Percentiles rank a stretch among this genome's conserved stretches.
These are phyloP conservation scores for Colletotrichum scovillei DNA, from an alignment of 2,329 filamentous ascomycete species.

Conservation along the genomic window DNA sequence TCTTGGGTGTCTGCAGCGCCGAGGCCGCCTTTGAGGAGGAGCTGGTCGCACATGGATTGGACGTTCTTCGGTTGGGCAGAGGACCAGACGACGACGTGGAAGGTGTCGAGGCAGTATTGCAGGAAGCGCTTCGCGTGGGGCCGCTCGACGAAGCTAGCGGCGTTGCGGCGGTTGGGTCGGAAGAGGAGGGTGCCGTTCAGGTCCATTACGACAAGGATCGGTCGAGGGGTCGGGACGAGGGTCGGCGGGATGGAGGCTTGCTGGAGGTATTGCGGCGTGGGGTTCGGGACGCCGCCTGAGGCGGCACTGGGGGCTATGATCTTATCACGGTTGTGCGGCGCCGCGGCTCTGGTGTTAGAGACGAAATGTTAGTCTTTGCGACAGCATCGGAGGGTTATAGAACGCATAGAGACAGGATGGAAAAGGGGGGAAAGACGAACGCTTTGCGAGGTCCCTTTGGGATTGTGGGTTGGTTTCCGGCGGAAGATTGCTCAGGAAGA, in stretches of 20 bases:
- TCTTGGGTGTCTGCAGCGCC: not conserved
- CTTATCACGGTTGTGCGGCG: constrained; percentile 30
- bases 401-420: not conserved
- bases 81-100: constrained; percentile 90
- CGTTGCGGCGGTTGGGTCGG: constrained; percentile 67
- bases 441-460: constrained; percentile 3
- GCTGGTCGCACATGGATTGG: constrained; percentile 69
- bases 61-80: constrained; percentile 84
- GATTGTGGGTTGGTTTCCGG: not conserved
- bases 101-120: constrained; percentile 77
- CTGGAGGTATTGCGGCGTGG: constrained; percentile 70
- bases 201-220: constrained; percentile 86
- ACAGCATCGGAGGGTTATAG: not conserved
- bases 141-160: constrained; percentile 69
- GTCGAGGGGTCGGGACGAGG: constrained; percentile 59
- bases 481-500: not conserved
- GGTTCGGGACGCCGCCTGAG: constrained; percentile 71
- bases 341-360: not conserved
- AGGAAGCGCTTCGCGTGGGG: constrained; percentile 78
- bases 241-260: constrained; percentile 59
- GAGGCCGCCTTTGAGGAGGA: constrained; percentile 59
- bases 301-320: constrained; percentile 45
- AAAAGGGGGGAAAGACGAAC: not conserved
- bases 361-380: not conserved
- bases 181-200: constrained; percentile 91